phyloP scores from a whole-genome alignment of 768 basidiomycete genomes.

The Boletus rubroflammeus region DNA sequence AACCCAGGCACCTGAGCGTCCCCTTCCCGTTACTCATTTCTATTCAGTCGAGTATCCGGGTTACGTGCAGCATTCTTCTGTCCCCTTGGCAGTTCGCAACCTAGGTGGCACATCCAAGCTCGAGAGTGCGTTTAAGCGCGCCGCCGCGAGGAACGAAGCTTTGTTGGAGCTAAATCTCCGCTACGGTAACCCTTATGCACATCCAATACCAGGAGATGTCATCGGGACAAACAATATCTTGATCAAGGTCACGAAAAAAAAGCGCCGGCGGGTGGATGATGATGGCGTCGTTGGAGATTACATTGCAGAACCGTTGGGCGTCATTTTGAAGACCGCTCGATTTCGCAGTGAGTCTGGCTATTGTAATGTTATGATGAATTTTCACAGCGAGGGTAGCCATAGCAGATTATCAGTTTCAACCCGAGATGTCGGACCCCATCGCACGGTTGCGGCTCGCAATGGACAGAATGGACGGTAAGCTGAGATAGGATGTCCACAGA shows the following conservation, averaged over 20 bases:
- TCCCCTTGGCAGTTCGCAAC: slow-evolving; percentile 56
- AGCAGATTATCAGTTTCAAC: slow-evolving; percentile 91
- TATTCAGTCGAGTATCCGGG: slow-evolving; percentile 91
- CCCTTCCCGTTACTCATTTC: slow-evolving; percentile 57
- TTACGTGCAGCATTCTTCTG: slow-evolving; percentile 63
- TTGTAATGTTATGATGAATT: neutral
- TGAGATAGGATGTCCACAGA: neutral
- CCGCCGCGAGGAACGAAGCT: slow-evolving; percentile 56
- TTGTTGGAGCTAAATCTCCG: slow-evolving; percentile 75
- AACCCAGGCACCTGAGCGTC: slow-evolving; percentile 35
- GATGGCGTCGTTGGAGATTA: slow-evolving; percentile 57
- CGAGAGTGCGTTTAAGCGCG: slow-evolving; percentile 73
- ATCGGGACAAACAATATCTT: slow-evolving; percentile 77
- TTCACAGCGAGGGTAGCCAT: slow-evolving; percentile 55
- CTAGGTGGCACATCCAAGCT: slow-evolving; percentile 70
- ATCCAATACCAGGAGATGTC: slow-evolving; percentile 81
- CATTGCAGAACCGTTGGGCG: slow-evolving; percentile 67
- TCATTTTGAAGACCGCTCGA: slow-evolving; percentile 76
- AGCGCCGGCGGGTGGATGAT: slow-evolving; percentile 40
- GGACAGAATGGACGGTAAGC: slow-evolving; percentile 77
- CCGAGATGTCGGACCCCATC: slow-evolving; percentile 67
- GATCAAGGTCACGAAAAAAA: slow-evolving; percentile 77
- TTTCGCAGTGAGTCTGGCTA: slow-evolving; percentile 74
- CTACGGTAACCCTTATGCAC: slow-evolving; percentile 72
- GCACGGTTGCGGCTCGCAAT: slow-evolving; percentile 68